Evolutionary conservation across 306 rosid genomes (phyloP).

Genomic region (apple (Malus domestica)): DNA sequence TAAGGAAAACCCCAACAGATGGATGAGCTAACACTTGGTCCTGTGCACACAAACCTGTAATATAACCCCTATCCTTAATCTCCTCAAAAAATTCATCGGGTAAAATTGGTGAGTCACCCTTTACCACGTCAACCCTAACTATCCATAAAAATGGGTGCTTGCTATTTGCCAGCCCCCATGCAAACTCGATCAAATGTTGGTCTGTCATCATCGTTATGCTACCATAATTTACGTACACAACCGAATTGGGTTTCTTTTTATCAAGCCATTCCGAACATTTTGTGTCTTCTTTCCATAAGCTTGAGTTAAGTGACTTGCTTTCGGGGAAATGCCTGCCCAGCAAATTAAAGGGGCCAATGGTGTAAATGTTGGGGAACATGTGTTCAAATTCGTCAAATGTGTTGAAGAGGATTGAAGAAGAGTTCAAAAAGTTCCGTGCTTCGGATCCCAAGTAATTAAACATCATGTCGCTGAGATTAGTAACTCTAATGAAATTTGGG

Average conservation of each 20-base stretch:
- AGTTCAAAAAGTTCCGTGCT: slow-evolving; percentile 20
- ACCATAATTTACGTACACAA: slow-evolving; percentile 38
- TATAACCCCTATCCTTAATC: slow-evolving; percentile 28
- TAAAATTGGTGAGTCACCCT: slow-evolving; percentile 22
- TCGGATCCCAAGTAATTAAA: slow-evolving; percentile 28
- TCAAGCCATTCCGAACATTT: slow-evolving; percentile 32
- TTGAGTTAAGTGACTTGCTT: slow-evolving; percentile 19
- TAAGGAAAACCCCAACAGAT: slow-evolving; percentile 32
- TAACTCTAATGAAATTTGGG: slow-evolving; percentile 35
- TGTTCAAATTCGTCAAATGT: slow-evolving; percentile 32
- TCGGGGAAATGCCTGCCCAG: slow-evolving; percentile 13
- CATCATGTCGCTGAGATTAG: slow-evolving; percentile 18
- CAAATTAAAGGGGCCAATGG: slow-evolving; percentile 33
- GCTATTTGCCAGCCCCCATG: slow-evolving; percentile 49
- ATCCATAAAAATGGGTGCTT: slow-evolving; percentile 35
- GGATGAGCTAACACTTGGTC: slow-evolving; percentile 36
- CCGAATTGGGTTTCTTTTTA: slow-evolving; percentile 24
- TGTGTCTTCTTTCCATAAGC: slow-evolving; percentile 11
- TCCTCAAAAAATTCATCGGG: slow-evolving; percentile 24
- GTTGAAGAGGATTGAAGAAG: slow-evolving; percentile 28
- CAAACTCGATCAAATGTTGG: slow-evolving; percentile 30
- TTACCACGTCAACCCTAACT: slow-evolving; percentile 30
- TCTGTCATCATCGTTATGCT: slow-evolving; percentile 32
- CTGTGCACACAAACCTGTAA: slow-evolving; percentile 41
- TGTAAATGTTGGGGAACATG: slow-evolving; percentile 33